phyloP scores from a whole-genome alignment of 495 filamentous ascomycete species.

The Stereocaulon alpinum region DNA sequence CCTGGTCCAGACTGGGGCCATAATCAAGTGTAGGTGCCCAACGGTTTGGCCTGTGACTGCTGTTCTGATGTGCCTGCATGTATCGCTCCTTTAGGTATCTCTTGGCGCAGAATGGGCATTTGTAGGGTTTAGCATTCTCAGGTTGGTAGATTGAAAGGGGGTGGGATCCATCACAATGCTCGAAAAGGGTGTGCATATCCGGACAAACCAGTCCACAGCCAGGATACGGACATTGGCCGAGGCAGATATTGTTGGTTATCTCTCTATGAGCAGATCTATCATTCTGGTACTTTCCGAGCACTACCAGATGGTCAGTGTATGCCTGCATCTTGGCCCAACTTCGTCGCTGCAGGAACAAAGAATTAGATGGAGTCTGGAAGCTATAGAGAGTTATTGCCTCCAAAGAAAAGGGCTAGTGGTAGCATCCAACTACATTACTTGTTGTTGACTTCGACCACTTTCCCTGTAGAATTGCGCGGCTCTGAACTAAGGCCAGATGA shows the following conservation, averaged over 20 bases:
- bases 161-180: constrained; percentile 2
- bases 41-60: constrained; percentile 6
- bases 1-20: not conserved
- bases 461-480: not conserved
- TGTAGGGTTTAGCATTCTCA: constrained; percentile 5
- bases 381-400: no score
- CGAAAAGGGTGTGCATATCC: not conserved
- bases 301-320: not conserved
- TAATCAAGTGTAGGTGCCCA: not conserved
- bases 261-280: not conserved
- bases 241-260: not conserved
- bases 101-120: constrained; percentile 4
- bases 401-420: no score
- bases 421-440: no score
- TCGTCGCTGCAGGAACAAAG: no score
- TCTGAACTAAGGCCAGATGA: not conserved
- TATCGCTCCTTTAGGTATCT: not conserved
- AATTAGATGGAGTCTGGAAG: not conserved
- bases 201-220: not conserved
- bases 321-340: not conserved
- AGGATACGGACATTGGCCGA: constrained; percentile 1
- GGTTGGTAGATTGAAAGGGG: not conserved
- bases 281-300: not conserved
- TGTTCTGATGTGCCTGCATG: constrained; percentile 1
- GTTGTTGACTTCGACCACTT: no score